Percentiles rank a stretch among this genome's conserved stretches.
phyloP scores from a whole-genome alignment of 805 yeast species.

The Teunomyces pallodes region DNA sequence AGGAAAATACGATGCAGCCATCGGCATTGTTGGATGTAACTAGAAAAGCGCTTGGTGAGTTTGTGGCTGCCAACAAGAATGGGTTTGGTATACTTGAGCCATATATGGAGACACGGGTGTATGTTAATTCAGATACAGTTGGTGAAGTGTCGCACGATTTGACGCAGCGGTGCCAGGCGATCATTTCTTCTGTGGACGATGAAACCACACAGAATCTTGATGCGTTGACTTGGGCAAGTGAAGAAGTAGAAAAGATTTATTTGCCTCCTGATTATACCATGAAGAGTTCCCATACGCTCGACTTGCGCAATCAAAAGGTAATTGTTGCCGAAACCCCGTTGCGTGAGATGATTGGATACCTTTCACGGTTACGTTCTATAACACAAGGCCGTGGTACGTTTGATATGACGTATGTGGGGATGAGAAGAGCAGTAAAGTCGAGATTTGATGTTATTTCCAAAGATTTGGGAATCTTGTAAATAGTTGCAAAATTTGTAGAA shows the following conservation, averaged over 20 bases:
- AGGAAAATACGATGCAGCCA: constrained; percentile 33
- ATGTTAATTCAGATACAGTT: constrained; percentile 65
- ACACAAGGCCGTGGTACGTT: constrained; percentile 89
- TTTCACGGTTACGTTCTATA: constrained; percentile 70
- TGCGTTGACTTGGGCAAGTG: constrained; percentile 45
- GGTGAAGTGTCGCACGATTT: constrained; percentile 86
- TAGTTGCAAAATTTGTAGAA: background rate
- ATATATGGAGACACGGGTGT: constrained; percentile 71
- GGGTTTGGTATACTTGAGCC: constrained; percentile 76
- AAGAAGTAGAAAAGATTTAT: constrained; percentile 60
- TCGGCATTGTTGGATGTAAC: constrained; percentile 41
- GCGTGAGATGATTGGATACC: constrained; percentile 87
- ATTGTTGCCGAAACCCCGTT: constrained; percentile 83
- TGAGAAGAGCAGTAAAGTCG: constrained; percentile 62
- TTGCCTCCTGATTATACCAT: constrained; percentile 77
- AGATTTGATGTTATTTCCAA: constrained; percentile 29
- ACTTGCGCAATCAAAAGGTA: constrained; percentile 45
- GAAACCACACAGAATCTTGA: constrained; percentile 41
- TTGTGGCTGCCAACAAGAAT: constrained; percentile 17
- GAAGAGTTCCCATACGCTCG: constrained; percentile 16
- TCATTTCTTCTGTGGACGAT: constrained; percentile 69
- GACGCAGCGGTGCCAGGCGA: constrained; percentile 73
- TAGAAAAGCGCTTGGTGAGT: constrained; percentile 30
- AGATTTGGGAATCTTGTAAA: constrained; percentile 12
- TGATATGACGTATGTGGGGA: constrained; percentile 73